Percentiles rank a stretch among this genome's conserved stretches.
Conservation (phyloP, 768 basidiomycete genomes). For the Pholiota molesta region DNA sequence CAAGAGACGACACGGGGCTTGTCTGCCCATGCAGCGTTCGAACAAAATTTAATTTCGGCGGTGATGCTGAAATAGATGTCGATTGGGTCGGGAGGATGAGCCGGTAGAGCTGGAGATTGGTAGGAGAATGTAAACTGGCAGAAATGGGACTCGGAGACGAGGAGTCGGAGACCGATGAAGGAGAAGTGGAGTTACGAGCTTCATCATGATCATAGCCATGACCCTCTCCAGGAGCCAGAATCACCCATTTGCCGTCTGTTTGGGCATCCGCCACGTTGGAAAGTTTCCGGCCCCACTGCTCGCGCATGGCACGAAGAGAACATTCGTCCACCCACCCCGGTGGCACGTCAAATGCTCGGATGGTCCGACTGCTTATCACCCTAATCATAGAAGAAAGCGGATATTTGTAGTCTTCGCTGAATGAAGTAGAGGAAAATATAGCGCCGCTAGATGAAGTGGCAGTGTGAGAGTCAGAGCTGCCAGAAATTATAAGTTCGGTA, state of each 20-base stretch:
- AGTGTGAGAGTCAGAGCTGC: conserved; percentile 20
- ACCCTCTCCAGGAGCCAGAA: conserved; percentile 64
- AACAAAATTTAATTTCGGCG: conserved; percentile 71
- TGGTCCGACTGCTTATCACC: conserved; percentile 61
- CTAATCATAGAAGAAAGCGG: conserved; percentile 36
- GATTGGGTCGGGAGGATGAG: conserved; percentile 55
- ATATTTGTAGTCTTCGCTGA: conserved; percentile 27
- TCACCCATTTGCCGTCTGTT: conserved; percentile 86
- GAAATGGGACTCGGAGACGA: conserved; percentile 26
- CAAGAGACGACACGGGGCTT: conserved; percentile 66
- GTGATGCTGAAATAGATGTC: conserved; percentile 51
- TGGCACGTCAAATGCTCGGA: conserved; percentile 72
- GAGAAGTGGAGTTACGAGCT: conserved; percentile 17
- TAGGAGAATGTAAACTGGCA: conserved; percentile 39
- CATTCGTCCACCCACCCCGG: conserved; percentile 71
- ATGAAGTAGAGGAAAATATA: conserved; percentile 22
- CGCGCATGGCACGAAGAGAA: conserved; percentile 63
- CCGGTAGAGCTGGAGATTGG: conserved; percentile 74
- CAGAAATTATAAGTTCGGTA: conserved; percentile 73
- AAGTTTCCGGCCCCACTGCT: conserved; percentile 82
- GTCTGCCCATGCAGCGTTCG: conserved; percentile 72
- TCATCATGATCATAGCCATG: conserved; percentile 11
- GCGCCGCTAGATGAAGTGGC: conserved; percentile 22
- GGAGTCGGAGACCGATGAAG: conserved; percentile 22
- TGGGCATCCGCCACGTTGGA: conserved; percentile 69